Evolutionary conservation across 75 land plant genomes (phyloP).

Genomic region (Sequoia sempervirens): DNA sequence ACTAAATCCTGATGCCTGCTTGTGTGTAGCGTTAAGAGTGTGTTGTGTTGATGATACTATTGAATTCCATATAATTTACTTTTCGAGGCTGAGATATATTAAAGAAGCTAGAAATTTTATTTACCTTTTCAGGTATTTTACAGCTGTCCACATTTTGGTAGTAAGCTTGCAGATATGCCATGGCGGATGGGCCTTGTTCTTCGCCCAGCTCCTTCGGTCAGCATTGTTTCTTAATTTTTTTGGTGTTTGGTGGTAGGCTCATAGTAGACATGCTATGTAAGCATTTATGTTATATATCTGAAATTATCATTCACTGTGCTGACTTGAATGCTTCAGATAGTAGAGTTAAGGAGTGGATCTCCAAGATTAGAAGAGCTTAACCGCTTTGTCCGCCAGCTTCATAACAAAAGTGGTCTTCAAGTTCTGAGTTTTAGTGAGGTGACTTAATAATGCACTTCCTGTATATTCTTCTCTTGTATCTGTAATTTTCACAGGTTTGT

Average conservation of each 20-base stretch:
- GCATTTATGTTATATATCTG: background rate
- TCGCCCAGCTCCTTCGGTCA: slow-evolving; percentile 97
- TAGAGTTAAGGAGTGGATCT: slow-evolving; percentile 93
- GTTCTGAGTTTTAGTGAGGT: slow-evolving; percentile 99
- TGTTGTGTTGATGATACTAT: background rate
- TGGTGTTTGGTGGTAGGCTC: background rate
- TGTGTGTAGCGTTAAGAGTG: background rate
- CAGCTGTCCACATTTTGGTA: slow-evolving; percentile 99
- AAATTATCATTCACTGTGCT: background rate
- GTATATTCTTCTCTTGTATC: background rate
- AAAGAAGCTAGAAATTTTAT: background rate
- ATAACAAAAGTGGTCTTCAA: slow-evolving; percentile 59
- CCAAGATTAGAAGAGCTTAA: slow-evolving; percentile 86
- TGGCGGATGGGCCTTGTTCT: slow-evolving; percentile 97
- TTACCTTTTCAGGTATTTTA: slow-evolving; percentile 72
- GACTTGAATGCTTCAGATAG: slow-evolving; percentile 44
- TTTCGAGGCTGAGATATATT: background rate
- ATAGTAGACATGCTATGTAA: background rate
- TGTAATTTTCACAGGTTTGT: background rate
- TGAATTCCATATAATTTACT: background rate
- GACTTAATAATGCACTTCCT: background rate
- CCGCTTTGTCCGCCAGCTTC: slow-evolving; percentile 67
- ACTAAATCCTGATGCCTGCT: background rate
- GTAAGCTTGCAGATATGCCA: slow-evolving; percentile 99
- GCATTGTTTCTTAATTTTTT: slow-evolving; percentile 16